Evolutionary conservation across 164 flowering plant genomes (phyloP).

Genomic region (Hamamelis virginiana): DNA sequence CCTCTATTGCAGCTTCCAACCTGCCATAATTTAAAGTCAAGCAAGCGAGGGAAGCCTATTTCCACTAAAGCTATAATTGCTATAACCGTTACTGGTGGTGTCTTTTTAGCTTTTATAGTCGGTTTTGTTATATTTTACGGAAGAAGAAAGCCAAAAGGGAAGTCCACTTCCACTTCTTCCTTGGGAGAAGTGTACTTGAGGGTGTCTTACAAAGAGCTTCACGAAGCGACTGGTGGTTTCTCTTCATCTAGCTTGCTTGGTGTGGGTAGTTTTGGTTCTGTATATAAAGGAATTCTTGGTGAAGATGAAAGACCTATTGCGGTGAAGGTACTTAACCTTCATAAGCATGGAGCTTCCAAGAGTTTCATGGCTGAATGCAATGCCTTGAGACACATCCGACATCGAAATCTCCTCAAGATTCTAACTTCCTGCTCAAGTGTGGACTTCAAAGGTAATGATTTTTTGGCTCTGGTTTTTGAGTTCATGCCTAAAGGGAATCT

Average conservation of each 20-base stretch:
- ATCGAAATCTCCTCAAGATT: constrained; percentile 8
- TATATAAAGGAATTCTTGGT: no score
- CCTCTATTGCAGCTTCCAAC: constrained; percentile 1
- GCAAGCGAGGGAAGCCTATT: neutral
- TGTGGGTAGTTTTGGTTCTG: neutral
- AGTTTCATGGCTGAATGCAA: constrained; percentile 8
- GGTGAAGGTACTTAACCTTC: no score
- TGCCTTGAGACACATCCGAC: neutral
- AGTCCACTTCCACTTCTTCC: neutral
- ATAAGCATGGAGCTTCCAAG: neutral
- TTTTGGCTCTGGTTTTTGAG: neutral
- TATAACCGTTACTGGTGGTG: no score
- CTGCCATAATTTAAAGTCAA: neutral
- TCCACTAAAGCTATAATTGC: neutral
- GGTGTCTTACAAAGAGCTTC: constrained; percentile 13
- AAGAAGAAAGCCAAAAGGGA: neutral
- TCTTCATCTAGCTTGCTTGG: constrained; percentile 10
- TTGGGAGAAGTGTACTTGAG: neutral
- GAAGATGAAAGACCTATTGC: no score
- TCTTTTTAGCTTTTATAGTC: neutral
- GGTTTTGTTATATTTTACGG: neutral
- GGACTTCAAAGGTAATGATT: no score
- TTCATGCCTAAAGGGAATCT: constrained; percentile 8
- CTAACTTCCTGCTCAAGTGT: constrained; percentile 4
- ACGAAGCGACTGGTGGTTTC: constrained; percentile 13